Percentiles rank a stretch among this genome's conserved stretches.
phyloP scores from a whole-genome alignment of 2,329 filamentous ascomycete species.

The Aspergillus ustus region DNA sequence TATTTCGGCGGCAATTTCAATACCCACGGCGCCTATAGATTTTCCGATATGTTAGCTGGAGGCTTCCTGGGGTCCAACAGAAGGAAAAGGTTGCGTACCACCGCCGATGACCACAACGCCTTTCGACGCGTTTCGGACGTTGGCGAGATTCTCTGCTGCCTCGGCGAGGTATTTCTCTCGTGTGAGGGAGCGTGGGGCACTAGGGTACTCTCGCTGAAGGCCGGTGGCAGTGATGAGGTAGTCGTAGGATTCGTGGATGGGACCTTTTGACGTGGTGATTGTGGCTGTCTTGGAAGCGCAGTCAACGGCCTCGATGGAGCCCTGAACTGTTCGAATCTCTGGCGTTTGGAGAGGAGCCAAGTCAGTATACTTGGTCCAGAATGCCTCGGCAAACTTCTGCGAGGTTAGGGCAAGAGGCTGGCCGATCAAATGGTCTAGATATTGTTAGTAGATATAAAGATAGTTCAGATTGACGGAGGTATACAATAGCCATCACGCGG shows the following conservation, averaged over 20 bases:
- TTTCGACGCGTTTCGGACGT: slow-evolving; percentile 54
- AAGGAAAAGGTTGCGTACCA: slow-evolving; percentile 41
- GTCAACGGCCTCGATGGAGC: slow-evolving; percentile 66
- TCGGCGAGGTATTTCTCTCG: slow-evolving; percentile 34
- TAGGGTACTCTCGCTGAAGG: slow-evolving; percentile 70
- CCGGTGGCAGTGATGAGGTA: slow-evolving; percentile 76
- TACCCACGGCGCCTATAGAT: slow-evolving; percentile 69
- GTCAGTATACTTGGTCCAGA: slow-evolving; percentile 72
- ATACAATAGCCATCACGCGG: slow-evolving; percentile 83
- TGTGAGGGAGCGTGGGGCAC: slow-evolving; percentile 67
- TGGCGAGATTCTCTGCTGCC: slow-evolving; percentile 23
- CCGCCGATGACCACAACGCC: slow-evolving; percentile 73
- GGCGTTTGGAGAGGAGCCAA: slow-evolving; percentile 68
- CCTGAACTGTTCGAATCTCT: slow-evolving; percentile 68
- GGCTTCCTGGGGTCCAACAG: neutral
- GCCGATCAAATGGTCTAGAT: slow-evolving; percentile 73
- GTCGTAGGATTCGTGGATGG: slow-evolving; percentile 61
- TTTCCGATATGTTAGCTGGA: neutral
- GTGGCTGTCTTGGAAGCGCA: slow-evolving; percentile 62
- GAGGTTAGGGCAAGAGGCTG: slow-evolving; percentile 73
- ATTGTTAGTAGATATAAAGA: neutral
- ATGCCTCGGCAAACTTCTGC: slow-evolving; percentile 65
- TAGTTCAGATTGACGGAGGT: neutral
- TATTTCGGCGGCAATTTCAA: slow-evolving; percentile 81
- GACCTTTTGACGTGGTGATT: slow-evolving; percentile 53